Evolutionary conservation across 441 rosid species (phyloP).

Genomic region (Jatropha podagrica): DNA sequence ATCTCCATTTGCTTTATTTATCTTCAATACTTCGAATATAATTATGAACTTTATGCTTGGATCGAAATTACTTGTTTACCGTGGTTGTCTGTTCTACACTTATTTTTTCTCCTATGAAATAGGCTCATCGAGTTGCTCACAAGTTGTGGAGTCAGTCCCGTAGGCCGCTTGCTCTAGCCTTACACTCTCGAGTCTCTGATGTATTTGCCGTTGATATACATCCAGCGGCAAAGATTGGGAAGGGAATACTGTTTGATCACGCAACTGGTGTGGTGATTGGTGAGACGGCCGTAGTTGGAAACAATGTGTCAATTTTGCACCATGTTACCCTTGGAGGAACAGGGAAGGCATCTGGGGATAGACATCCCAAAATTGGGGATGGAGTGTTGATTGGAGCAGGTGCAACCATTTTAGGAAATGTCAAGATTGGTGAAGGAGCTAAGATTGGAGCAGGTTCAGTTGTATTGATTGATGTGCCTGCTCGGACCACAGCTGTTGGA

Average conservation of each 20-base stretch:
- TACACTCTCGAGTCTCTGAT: conserved; percentile 84
- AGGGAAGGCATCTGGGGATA: conserved; percentile 68
- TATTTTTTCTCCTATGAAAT: background rate
- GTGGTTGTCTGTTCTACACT: background rate
- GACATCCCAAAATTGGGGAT: conserved; percentile 94
- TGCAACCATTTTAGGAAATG: conserved; percentile 82
- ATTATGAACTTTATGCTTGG: background rate
- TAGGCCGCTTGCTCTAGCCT: conserved; percentile 78
- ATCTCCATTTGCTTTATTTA: background rate
- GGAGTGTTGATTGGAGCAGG: conserved; percentile 95
- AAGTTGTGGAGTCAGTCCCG: conserved; percentile 75
- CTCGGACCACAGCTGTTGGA: conserved; percentile 78
- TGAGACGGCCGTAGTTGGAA: conserved; percentile 87
- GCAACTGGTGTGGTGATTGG: conserved; percentile 91
- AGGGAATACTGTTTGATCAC: conserved; percentile 84
- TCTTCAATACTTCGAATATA: background rate
- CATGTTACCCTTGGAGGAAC: conserved; percentile 95
- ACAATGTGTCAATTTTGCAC: conserved; percentile 88
- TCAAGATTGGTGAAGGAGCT: conserved; percentile 83
- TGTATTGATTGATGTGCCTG: conserved; percentile 80
- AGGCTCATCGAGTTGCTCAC: conserved; percentile 94
- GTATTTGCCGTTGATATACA: conserved; percentile 93
- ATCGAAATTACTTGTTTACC: background rate
- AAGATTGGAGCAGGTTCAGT: conserved; percentile 95
- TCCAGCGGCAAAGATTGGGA: conserved; percentile 88